Base-by-base conservation (phyloP, 768 basidiomycete species). In the Macrocybe gigantea region DNA sequence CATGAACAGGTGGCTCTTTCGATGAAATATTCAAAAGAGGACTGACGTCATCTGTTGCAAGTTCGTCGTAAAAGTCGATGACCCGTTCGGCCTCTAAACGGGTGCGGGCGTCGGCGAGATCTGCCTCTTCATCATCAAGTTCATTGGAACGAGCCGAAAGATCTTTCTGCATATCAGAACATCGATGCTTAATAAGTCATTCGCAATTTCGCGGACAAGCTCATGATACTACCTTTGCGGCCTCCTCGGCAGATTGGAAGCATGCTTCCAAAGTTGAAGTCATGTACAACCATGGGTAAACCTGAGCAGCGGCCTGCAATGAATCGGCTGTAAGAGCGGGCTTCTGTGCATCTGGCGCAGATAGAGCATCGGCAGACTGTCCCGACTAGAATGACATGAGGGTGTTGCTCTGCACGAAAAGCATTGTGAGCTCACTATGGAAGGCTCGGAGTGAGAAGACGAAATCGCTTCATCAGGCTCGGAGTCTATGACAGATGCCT, bases 261-360 rank as follows among this genome's bases (percentile, higher is more conserved):
- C 71, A 74, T 2, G 74, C 74, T 11, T 80, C 76, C 32, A 83
- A 62, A 1, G 74, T 75, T 8, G 77, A 73, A 5, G 70, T 69
- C 80, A 85, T 83, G 53, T 75, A 77, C 30, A 74, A 49, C 82
- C 81, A 83, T 50, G 81, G 74, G 50, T 79, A 78, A 12, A 70
- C 60, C 48, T 80, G 77, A 9, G 79, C 76, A 1, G 74, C 76
- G 5, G 75, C 57, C 53, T 78, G 73, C 9, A 78, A 58, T 10
- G 72, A 53, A 47, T 76, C 72, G 15, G 66, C 56, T 5, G 61
- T 62, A 7, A 49, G 56, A n/a, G 57, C 40, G n/a, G 64, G 56
- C n/a, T 54, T 44, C 30, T 44, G 36, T 29, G 51, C 49, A 7
- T 43, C 30, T 5, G 39, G 7, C 12, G 43, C 33, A 33, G 48